phyloP scores from a whole-genome alignment of 2,329 filamentous ascomycete species.

The Calonectria ilicicola region DNA sequence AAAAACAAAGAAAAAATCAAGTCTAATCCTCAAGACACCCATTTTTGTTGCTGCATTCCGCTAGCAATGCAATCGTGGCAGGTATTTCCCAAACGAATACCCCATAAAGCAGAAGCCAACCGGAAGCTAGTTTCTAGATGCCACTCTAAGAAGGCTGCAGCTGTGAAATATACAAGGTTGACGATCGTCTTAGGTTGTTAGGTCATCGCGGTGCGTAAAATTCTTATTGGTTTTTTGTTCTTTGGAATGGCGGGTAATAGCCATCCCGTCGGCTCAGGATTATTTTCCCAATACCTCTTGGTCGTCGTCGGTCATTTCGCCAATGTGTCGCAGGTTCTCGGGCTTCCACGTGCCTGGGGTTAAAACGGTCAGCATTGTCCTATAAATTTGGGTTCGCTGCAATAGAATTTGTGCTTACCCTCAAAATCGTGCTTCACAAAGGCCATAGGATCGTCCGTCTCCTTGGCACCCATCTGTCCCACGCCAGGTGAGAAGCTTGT shows the following conservation, averaged over 20 bases:
- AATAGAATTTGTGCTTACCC: conserved; percentile 65
- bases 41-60: conserved; percentile 34
- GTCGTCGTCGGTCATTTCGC: conserved; percentile 52
- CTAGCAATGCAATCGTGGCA: conserved; percentile 35
- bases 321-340: conserved; percentile 77
- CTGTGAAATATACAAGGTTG: conserved; percentile 43
- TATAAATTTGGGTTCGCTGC: not conserved
- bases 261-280: conserved; percentile 13
- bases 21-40: conserved; percentile 23
- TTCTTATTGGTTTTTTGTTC: conserved; percentile 33
- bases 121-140: conserved; percentile 28
- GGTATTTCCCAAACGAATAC: conserved; percentile 20
- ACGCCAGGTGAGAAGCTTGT: conserved; percentile 98
- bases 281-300: conserved; percentile 37
- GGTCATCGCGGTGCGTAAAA: conserved; percentile 41
- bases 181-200: conserved; percentile 41
- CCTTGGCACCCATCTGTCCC: conserved; percentile 90
- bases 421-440: conserved; percentile 98
- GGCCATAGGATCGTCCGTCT: conserved; percentile 92
- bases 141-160: conserved; percentile 42
- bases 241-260: conserved; percentile 1
- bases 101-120: conserved; percentile 38
- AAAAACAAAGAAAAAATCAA: conserved; percentile 14
- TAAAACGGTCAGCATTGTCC: not conserved
- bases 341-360: conserved; percentile 81